phyloP scores from a whole-genome alignment of 2,329 filamentous ascomycete genomes.

The Cephalotrichum gorgonifer region DNA sequence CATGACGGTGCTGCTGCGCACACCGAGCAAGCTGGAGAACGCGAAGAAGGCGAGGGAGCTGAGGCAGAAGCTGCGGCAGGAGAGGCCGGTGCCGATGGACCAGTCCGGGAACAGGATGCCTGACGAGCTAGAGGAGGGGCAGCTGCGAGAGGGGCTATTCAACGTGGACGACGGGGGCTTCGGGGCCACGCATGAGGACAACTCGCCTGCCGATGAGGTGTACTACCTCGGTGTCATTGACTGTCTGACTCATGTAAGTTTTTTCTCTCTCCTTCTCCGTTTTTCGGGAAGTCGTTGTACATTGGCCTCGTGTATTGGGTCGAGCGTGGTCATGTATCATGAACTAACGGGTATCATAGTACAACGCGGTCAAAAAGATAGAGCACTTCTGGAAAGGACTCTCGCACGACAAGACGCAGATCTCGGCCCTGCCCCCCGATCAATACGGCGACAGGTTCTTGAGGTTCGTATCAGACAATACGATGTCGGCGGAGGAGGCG shows the following conservation, averaged over 20 bases:
- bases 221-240: slow-evolving; percentile 99
- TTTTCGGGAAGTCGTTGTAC: background rate
- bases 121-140: slow-evolving; percentile 69
- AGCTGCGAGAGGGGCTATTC: slow-evolving; percentile 64
- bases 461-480: slow-evolving; percentile 82
- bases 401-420: slow-evolving; percentile 71
- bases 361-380: slow-evolving; percentile 85
- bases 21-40: slow-evolving; percentile 87
- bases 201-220: slow-evolving; percentile 75
- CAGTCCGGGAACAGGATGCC: slow-evolving; percentile 79
- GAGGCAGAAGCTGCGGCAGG: slow-evolving; percentile 82
- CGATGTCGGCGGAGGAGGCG: slow-evolving; percentile 80
- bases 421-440: slow-evolving; percentile 83
- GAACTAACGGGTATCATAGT: slow-evolving; percentile 39
- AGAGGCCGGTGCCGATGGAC: slow-evolving; percentile 88
- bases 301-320: no score
- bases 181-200: slow-evolving; percentile 83
- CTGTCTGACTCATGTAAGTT: slow-evolving; percentile 86
- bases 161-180: slow-evolving; percentile 93
- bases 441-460: slow-evolving; percentile 91
- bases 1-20: slow-evolving; percentile 64
- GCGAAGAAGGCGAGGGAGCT: slow-evolving; percentile 84
- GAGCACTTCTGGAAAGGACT: slow-evolving; percentile 97
- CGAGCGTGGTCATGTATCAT: no score
- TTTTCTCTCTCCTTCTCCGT: background rate